Evolutionary conservation across 257 asterid species (phyloP), one percentile per base, ranked within the genome.

Genomic region (Solanum sejunctum): DNA sequence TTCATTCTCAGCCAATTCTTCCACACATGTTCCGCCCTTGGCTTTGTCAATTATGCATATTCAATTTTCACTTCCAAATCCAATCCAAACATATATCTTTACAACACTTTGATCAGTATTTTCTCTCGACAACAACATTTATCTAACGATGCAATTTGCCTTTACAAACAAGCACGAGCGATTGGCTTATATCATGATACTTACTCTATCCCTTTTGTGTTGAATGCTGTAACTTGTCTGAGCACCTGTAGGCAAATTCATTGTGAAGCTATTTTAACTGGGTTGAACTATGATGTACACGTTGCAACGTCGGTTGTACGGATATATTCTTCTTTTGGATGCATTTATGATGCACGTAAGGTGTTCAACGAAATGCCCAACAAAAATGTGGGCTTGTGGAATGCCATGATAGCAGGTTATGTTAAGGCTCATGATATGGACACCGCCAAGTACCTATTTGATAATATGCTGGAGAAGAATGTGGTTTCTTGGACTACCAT

Each of bases 401-500:
- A 84, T 78, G 80, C 84, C 16, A 78, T 84, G 39, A 63, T 84
- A 10, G 66, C 20, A 2, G 87, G 70, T 12, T 84, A 77, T 54
- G 87, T 43, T 56, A 84, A 63, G 79, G 84, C 49, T 78, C 79
- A 54, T 61, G 87, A 78, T 49, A 58, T 49, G 79, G 87, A 77
- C 18, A 47, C 51, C 0, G 87, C 84, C 5, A 32, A 36, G 41
- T 18, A 8, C 66, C 45, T 84, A 52, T 84, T 84, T 58, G 70
- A 78, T 55, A 8, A 43, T 41, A 78, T 84, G 84, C 69, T 43
- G 10, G 63, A 41, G 57, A 84, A 82, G 75, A 78, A 63, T 84
- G 84, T 78, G 60, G 52, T 84, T 78, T 84, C 87, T 78, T 84
- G 87, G 87, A 84, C 87, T 43, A 20, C 84, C 54, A 20, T 84